These are phyloP conservation scores for Candida sanyaensis DNA, from an alignment of 1,139 yeast genomes.

Conservation along the genomic window DNA sequence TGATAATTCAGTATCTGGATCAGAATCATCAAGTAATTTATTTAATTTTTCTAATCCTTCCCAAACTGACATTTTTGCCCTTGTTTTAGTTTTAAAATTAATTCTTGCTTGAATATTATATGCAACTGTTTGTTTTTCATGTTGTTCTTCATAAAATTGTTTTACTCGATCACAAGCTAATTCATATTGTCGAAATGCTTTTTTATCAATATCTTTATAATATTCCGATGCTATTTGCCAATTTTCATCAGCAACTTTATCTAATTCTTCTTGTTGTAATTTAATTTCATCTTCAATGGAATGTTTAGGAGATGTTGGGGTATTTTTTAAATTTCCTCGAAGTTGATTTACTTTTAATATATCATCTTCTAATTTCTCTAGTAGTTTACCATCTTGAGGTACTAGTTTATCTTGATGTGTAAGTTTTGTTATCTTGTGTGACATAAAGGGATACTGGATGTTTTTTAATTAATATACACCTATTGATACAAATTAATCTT, in stretches of 20 bases:
- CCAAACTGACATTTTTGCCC: conserved; percentile 74
- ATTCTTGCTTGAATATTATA: conserved; percentile 72
- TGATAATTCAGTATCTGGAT: conserved; percentile 73
- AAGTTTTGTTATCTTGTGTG: background rate
- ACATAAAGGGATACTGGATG: background rate
- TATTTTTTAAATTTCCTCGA: conserved; percentile 6
- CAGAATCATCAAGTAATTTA: conserved; percentile 67
- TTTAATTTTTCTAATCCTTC: conserved; percentile 66
- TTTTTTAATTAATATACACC: no score
- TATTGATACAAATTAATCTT: no score
- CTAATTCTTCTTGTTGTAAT: conserved; percentile 6
- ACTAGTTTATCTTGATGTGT: background rate
- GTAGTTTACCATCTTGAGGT: conserved; percentile 13
- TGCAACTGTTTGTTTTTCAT: conserved; percentile 70
- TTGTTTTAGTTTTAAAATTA: conserved; percentile 62
- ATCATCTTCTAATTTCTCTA: conserved; percentile 43
- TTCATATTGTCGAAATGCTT: conserved; percentile 64
- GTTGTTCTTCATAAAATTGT: conserved; percentile 68
- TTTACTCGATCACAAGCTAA: conserved; percentile 70
- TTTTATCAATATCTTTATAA: conserved; percentile 38
- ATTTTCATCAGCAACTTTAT: conserved; percentile 12
- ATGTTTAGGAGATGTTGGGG: conserved; percentile 4
- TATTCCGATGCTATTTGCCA: conserved; percentile 33
- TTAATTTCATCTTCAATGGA: conserved; percentile 14
- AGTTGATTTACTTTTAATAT: conserved; percentile 29